These are phyloP conservation scores for Penstemon newberryi DNA, from an alignment of 257 asterid species.

Conservation along the genomic window DNA sequence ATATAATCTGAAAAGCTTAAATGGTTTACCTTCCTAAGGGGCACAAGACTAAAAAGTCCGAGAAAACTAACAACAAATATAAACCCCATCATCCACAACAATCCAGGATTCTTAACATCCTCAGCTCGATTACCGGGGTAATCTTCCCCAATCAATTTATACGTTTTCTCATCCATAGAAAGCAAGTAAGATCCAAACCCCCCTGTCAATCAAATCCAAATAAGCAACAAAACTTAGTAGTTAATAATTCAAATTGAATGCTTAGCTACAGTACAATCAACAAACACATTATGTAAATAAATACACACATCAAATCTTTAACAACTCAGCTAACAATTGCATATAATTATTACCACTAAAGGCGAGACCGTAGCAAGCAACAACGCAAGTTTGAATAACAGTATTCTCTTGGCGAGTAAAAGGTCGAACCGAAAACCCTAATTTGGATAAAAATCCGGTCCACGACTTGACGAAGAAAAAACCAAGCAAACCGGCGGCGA, in stretches of 20 bases:
- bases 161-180: slow-evolving; percentile 93
- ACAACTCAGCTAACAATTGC: neutral
- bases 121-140: slow-evolving; percentile 91
- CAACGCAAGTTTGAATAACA: slow-evolving; percentile 93
- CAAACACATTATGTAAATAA: neutral
- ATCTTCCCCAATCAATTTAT: slow-evolving; percentile 81
- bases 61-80: slow-evolving; percentile 82
- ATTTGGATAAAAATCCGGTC: slow-evolving; percentile 58
- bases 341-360: slow-evolving; percentile 59
- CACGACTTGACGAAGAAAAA: slow-evolving; percentile 88
- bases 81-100: slow-evolving; percentile 94
- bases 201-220: slow-evolving; percentile 48
- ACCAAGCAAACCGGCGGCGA: slow-evolving; percentile 92
- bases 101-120: slow-evolving; percentile 92
- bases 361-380: slow-evolving; percentile 96
- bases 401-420: slow-evolving; percentile 93
- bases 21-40: slow-evolving; percentile 80
- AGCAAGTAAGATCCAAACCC: slow-evolving; percentile 93
- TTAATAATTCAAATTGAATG: no score
- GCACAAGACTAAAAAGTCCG: slow-evolving; percentile 92
- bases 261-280: neutral
- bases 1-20: neutral
- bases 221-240: neutral
- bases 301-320: neutral
- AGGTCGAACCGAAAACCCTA: slow-evolving; percentile 57